Percentiles rank a stretch among this genome's conserved stretches.
Conservation (phyloP, 352 stramenopile species). For the Blastocystis sp. region DNA sequence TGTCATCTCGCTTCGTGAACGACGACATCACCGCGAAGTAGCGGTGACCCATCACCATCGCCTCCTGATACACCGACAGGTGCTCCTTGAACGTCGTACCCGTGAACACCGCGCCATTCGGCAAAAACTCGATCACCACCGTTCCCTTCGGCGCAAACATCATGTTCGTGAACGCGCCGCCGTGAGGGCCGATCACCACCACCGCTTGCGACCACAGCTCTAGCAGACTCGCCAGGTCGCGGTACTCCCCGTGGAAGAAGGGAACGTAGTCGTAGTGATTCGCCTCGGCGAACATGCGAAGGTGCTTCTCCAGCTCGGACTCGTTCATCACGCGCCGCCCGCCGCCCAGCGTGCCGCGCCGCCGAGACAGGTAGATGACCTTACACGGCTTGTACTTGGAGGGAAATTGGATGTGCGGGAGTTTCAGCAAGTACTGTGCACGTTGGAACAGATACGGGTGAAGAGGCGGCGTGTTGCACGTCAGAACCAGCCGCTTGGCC, state of each 20-base stretch:
- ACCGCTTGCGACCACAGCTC: slow-evolving; percentile 44
- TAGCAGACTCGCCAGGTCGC: slow-evolving; percentile 1
- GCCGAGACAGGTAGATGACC: slow-evolving; percentile 53
- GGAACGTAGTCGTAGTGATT: slow-evolving; percentile 40
- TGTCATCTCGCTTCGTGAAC: slow-evolving; percentile 37
- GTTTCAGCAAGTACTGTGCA: slow-evolving; percentile 49
- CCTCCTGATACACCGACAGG: slow-evolving; percentile 35
- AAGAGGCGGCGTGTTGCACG: slow-evolving; percentile 58
- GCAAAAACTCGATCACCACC: slow-evolving; percentile 56
- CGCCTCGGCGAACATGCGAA: neutral
- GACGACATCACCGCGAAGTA: slow-evolving; percentile 57
- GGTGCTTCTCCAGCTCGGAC: slow-evolving; percentile 7
- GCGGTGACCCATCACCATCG: slow-evolving; percentile 29
- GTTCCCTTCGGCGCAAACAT: slow-evolving; percentile 33
- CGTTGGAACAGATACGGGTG: slow-evolving; percentile 67
- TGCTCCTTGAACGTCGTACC: slow-evolving; percentile 40
- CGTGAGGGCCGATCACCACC: slow-evolving; percentile 52
- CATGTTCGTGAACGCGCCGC: slow-evolving; percentile 64
- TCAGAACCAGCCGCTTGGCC: slow-evolving; percentile 9
- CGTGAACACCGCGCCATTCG: slow-evolving; percentile 41
- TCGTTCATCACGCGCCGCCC: slow-evolving; percentile 52
- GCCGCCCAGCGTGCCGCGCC: slow-evolving; percentile 17
- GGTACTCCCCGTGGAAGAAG: slow-evolving; percentile 58
- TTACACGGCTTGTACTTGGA: neutral
- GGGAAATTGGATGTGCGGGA: slow-evolving; percentile 28